Evolutionary conservation across 2,329 filamentous ascomycete species (phyloP), one percentile per base, ranked within the genome.

Genomic region (Diplodia scrobiculata): DNA sequence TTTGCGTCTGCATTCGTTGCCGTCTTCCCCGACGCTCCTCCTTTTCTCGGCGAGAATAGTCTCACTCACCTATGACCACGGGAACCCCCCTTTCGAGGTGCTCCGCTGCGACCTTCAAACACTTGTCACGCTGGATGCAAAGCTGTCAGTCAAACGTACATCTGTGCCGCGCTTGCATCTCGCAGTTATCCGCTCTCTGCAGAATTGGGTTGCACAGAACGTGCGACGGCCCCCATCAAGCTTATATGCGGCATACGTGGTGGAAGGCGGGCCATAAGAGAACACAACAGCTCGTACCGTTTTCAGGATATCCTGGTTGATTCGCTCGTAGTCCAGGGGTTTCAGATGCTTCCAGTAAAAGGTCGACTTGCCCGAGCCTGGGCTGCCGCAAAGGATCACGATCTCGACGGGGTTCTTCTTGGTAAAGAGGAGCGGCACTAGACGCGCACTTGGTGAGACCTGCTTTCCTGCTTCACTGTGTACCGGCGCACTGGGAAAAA

Each of bases 271-370:
- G 48, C 66, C 29, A 63, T 36, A 67, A 53, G 63, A 54, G 47
- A 65, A 47, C 65, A 51, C 67, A 45, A 52, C 55, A 70, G 55
- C 68, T 78, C 80, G 70, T 79, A 87, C 83, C 34, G 86, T 89
- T 77, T 96, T 97, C 54, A 97, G 82, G 1, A 84, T 86, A 77
- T 98, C 95, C 79, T 98, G 95, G 72, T 98, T 99, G 34, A 97
- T 86, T 55, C 95, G 86, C 74, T 87, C 85, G 75, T 96, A 98
- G 3, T 88, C 90, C 32, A 95, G 79, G 27, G 90, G 90, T 74
- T 92, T 83, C 41, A 98, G 80, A 69, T 90, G 81, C 68, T 84
- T 87, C 87, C 89, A 91, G 79, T 89, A 97, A 73, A 95, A 97
- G 0, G 92, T 94, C 47, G 91, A 96, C 78, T 99, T 98, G 19